These are phyloP conservation scores for Hanseniaspora valbyensis DNA, from an alignment of 805 yeast genomes.

Conservation along the genomic window DNA sequence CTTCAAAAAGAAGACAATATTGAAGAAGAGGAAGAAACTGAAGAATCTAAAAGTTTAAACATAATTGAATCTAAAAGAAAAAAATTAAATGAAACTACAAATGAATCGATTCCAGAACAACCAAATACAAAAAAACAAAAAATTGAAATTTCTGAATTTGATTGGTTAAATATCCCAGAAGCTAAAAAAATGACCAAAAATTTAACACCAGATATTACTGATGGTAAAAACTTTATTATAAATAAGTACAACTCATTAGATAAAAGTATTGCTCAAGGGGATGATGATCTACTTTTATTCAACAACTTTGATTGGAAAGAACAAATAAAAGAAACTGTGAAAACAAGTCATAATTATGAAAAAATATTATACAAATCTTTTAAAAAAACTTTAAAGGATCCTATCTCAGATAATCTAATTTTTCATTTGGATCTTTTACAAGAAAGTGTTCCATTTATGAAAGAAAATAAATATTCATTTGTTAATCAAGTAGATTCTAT, in stretches of 20 bases:
- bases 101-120: slow-evolving; percentile 20
- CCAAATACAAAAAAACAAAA: slow-evolving; percentile 21
- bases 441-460: not conserved
- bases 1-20: slow-evolving; percentile 21
- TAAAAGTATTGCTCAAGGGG: slow-evolving; percentile 41
- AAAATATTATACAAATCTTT: slow-evolving; percentile 20
- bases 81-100: slow-evolving; percentile 20
- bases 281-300: slow-evolving; percentile 55
- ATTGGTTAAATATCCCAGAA: slow-evolving; percentile 80
- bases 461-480: not conserved
- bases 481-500: slow-evolving; percentile 9
- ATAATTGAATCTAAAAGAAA: slow-evolving; percentile 42
- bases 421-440: slow-evolving; percentile 15
- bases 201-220: slow-evolving; percentile 50
- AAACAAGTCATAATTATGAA: slow-evolving; percentile 6
- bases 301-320: slow-evolving; percentile 37
- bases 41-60: slow-evolving; percentile 62
- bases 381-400: slow-evolving; percentile 21
- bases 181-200: slow-evolving; percentile 81
- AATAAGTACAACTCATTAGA: slow-evolving; percentile 32
- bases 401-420: slow-evolving; percentile 33
- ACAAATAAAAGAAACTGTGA: slow-evolving; percentile 20
- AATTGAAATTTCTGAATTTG: slow-evolving; percentile 46
- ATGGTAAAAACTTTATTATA: slow-evolving; percentile 40
- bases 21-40: slow-evolving; percentile 52